Evolutionary conservation across 441 rosid genomes (phyloP).

Genomic region (Croton laevigatus): DNA sequence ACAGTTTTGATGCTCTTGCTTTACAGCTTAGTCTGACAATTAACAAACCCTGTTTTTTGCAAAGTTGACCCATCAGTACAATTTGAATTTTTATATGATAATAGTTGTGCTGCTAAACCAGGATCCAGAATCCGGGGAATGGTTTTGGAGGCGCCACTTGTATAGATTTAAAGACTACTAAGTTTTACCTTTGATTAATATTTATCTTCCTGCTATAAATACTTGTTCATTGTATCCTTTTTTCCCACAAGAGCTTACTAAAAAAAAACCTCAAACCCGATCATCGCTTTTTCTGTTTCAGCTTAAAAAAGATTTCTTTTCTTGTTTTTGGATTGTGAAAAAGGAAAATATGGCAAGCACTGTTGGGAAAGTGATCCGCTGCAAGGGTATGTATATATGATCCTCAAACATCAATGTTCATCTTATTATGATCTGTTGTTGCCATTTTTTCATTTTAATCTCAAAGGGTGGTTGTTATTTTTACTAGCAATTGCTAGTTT

Average conservation of each 20-base stretch:
- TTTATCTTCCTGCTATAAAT: not conserved
- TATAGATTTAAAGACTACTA: not conserved
- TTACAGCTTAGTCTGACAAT: too few relatives aligned
- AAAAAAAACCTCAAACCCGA: not conserved
- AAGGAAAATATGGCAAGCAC: conserved; percentile 1
- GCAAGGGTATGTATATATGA: conserved; percentile 3
- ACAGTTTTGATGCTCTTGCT: too few relatives aligned
- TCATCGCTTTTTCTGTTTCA: too few relatives aligned
- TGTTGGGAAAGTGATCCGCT: conserved; percentile 4
- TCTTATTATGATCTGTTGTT: not conserved
- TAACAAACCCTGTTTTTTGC: too few relatives aligned
- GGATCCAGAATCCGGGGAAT: not conserved
- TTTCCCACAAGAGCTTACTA: not conserved
- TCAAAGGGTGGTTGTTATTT: too few relatives aligned
- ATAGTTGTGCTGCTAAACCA: not conserved
- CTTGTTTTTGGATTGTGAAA: not conserved
- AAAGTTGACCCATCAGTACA: too few relatives aligned
- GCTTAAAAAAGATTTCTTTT: not conserved
- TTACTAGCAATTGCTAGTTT: not conserved
- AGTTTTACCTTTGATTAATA: too few relatives aligned
- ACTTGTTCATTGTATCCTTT: not conserved
- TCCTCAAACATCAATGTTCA: not conserved
- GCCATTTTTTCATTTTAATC: too few relatives aligned
- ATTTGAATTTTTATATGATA: too few relatives aligned
- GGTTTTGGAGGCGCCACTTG: not conserved